phyloP scores from a whole-genome alignment of 2,329 filamentous ascomycete genomes.

The Botrytis squamosa region DNA sequence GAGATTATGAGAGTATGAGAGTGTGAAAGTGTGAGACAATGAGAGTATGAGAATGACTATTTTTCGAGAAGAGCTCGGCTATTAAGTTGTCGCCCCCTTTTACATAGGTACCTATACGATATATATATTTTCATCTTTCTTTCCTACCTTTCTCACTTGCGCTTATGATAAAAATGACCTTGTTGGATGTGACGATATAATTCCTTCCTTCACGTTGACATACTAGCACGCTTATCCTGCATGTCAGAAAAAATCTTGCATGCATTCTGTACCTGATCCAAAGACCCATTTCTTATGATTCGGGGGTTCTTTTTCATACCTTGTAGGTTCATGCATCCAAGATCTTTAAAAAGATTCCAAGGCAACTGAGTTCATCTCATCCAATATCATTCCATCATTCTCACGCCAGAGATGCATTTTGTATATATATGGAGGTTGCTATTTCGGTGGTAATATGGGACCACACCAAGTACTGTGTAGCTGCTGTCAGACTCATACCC shows the following conservation, averaged over 20 bases:
- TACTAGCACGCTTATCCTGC: neutral
- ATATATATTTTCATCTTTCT: neutral
- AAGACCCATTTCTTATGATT: conserved; percentile 5
- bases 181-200: neutral
- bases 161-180: neutral
- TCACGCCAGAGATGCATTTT: conserved; percentile 1
- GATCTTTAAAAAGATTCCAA: neutral
- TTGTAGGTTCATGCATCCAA: conserved; percentile 3
- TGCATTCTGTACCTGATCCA: conserved; percentile 9
- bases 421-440: neutral
- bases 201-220: neutral
- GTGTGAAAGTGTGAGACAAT: neutral
- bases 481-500: neutral
- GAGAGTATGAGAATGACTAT: neutral
- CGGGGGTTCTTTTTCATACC: neutral
- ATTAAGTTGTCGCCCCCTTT: neutral
- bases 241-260: conserved; percentile 3
- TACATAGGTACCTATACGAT: no score
- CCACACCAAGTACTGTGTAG: neutral
- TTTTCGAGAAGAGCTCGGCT: neutral
- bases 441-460: neutral
- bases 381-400: conserved; percentile 1
- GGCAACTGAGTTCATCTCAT: neutral
- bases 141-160: neutral
- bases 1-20: neutral